phyloP scores from a whole-genome alignment of 768 basidiomycete genomes.

The Lactifluus echinatus region DNA sequence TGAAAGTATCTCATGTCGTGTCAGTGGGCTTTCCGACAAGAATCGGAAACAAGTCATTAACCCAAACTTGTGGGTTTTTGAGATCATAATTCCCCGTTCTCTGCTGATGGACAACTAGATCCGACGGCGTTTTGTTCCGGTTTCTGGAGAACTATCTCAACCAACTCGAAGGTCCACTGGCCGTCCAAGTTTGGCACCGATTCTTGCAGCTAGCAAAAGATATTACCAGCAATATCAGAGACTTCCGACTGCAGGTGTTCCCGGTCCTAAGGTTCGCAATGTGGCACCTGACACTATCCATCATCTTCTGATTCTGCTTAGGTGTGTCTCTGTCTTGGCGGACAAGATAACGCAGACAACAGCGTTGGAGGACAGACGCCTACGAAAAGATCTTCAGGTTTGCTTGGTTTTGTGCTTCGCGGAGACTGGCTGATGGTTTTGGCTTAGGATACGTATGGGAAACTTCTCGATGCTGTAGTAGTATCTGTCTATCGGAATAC shows the following conservation, averaged over 20 bases:
- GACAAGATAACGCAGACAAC: constrained; percentile 85
- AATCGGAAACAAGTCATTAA: constrained; percentile 52
- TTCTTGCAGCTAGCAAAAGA: constrained; percentile 76
- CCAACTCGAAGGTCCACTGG: constrained; percentile 82
- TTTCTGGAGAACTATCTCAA: constrained; percentile 84
- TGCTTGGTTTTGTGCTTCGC: not conserved
- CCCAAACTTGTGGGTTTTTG: constrained; percentile 50
- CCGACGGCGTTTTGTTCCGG: constrained; percentile 63
- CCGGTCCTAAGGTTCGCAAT: constrained; percentile 56
- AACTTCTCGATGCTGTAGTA: constrained; percentile 75
- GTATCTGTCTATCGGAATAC: constrained; percentile 61
- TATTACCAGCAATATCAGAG: constrained; percentile 50
- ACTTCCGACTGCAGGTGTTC: constrained; percentile 65
- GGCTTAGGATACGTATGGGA: constrained; percentile 69
- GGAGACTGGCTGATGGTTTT: not conserved
- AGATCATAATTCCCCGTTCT: not conserved
- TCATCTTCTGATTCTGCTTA: constrained; percentile 26
- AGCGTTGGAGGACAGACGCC: constrained; percentile 80
- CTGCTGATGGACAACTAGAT: constrained; percentile 33
- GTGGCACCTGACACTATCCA: not conserved
- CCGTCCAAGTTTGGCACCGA: constrained; percentile 85
- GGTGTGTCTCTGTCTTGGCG: constrained; percentile 68
- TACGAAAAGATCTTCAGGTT: constrained; percentile 86
- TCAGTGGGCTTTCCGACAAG: constrained; percentile 47
- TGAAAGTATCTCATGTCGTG: constrained; percentile 64